These are phyloP conservation scores for Pseudogymnoascus sp. DNA, from an alignment of 2,329 filamentous ascomycete species.

Conservation along the genomic window DNA sequence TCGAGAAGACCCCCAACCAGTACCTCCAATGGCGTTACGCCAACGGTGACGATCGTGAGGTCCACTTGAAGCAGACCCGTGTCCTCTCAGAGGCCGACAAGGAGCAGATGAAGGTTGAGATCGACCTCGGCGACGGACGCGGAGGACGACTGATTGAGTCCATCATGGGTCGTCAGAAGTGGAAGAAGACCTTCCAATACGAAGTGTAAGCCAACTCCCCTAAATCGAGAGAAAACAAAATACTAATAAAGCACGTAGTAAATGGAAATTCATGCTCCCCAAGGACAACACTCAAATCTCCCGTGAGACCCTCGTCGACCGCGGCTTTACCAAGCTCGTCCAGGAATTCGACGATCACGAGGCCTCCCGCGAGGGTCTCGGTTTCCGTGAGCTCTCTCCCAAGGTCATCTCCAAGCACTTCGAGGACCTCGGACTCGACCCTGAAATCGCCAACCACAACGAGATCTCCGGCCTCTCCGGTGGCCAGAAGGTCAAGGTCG, in stretches of 20 bases:
- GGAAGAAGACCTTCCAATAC: constrained; percentile 98
- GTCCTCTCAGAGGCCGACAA: constrained; percentile 76
- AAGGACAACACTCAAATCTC: constrained; percentile 92
- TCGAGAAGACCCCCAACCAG: constrained; percentile 98
- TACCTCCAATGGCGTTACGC: constrained; percentile 98
- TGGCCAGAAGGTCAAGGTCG: constrained; percentile 98
- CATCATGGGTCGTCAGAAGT: constrained; percentile 94
- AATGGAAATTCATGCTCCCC: constrained; percentile 81
- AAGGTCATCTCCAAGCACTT: constrained; percentile 97
- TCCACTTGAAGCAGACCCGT: constrained; percentile 95
- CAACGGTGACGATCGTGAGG: constrained; percentile 93
- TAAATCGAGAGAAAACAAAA: constrained; percentile 12
- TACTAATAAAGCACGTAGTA: constrained; percentile 42
- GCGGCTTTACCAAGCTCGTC: constrained; percentile 85
- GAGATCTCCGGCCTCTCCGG: constrained; percentile 93
- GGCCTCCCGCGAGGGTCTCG: constrained; percentile 93
- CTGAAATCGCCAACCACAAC: constrained; percentile 98
- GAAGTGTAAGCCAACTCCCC: constrained; percentile 56
- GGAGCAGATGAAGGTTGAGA: constrained; percentile 80
- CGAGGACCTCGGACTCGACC: constrained; percentile 89
- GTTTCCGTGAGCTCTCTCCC: constrained; percentile 87
- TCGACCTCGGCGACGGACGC: constrained; percentile 78
- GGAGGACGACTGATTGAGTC: constrained; percentile 71
- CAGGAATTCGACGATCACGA: constrained; percentile 99
- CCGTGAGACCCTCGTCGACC: constrained; percentile 77